These are phyloP conservation scores for Tylopilus sp. DNA, from an alignment of 768 basidiomycete genomes.

Conservation along the genomic window DNA sequence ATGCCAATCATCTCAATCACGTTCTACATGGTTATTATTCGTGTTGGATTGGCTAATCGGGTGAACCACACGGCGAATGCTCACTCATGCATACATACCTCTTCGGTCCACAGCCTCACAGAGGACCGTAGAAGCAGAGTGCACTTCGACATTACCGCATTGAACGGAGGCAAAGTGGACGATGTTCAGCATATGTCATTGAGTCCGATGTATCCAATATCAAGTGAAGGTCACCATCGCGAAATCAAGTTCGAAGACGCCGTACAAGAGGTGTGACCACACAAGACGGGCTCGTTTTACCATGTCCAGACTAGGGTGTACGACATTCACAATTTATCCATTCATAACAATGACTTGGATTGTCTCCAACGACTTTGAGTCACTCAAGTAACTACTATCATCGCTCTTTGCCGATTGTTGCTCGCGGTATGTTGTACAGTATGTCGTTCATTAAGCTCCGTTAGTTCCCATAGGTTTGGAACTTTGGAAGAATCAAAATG, in stretches of 20 bases:
- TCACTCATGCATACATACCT: not conserved
- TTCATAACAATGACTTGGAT: not conserved
- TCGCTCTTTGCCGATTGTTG: not conserved
- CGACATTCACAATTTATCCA: not conserved
- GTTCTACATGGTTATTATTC: slow-evolving; percentile 43
- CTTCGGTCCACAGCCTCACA: not conserved
- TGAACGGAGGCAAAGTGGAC: slow-evolving; percentile 1
- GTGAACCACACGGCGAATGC: not conserved
- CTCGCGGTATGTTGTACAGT: not conserved
- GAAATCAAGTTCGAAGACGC: not conserved
- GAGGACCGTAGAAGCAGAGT: slow-evolving; percentile 2
- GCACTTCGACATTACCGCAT: slow-evolving; percentile 4
- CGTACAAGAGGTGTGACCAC: not conserved
- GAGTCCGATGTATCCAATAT: not conserved
- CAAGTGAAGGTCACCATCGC: not conserved
- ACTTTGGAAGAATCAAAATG: not conserved
- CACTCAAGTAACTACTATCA: not conserved
- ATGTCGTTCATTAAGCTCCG: not conserved
- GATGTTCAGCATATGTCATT: not conserved
- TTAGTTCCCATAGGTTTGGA: not conserved
- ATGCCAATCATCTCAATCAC: slow-evolving; percentile 40
- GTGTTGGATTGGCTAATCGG: slow-evolving; percentile 25
- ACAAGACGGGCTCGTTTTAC: not conserved
- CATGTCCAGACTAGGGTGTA: not conserved
- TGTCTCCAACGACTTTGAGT: not conserved